Percentiles rank a stretch among this genome's conserved stretches.
phyloP scores from a whole-genome alignment of 106 monocot species.

The Dioscorea alata region DNA sequence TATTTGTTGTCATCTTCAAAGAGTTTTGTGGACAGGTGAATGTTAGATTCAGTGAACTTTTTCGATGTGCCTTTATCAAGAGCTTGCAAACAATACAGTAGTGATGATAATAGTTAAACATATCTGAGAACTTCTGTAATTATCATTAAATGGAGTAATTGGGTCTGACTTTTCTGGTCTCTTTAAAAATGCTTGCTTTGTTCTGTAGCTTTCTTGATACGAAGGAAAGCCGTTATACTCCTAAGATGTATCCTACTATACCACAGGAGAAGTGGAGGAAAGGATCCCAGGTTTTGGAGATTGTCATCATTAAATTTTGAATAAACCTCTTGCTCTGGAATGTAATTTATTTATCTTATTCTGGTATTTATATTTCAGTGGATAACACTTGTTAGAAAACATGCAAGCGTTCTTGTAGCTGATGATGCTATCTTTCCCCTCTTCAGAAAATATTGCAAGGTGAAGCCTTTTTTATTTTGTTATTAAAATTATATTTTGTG shows the following conservation, averaged over 20 bases:
- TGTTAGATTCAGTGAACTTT: background rate
- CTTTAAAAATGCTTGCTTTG: background rate
- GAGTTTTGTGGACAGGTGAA: constrained; percentile 95
- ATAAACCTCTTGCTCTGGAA: no score
- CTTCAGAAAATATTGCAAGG: constrained; percentile 90
- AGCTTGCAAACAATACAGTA: no score
- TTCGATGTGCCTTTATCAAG: no score
- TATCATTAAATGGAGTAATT: no score
- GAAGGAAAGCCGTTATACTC: constrained; percentile 74
- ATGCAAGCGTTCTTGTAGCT: constrained; percentile 51
- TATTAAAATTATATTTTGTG: no score
- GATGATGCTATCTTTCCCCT: constrained; percentile 60
- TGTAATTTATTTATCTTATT: background rate
- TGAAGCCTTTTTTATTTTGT: constrained; percentile 6
- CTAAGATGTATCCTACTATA: constrained; percentile 76
- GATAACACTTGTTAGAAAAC: constrained; percentile 73
- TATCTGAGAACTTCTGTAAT: no score
- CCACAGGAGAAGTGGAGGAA: constrained; percentile 87
- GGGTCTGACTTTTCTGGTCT: background rate
- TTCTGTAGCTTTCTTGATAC: constrained; percentile 60
- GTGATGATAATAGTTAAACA: no score
- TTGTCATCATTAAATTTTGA: no score
- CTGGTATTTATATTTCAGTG: constrained; percentile 57
- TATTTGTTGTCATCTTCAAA: constrained; percentile 87
- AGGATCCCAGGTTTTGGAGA: constrained; percentile 88